Base-by-base conservation (phyloP, 495 filamentous ascomycete species). In the Penicillium maclennaniae region DNA sequence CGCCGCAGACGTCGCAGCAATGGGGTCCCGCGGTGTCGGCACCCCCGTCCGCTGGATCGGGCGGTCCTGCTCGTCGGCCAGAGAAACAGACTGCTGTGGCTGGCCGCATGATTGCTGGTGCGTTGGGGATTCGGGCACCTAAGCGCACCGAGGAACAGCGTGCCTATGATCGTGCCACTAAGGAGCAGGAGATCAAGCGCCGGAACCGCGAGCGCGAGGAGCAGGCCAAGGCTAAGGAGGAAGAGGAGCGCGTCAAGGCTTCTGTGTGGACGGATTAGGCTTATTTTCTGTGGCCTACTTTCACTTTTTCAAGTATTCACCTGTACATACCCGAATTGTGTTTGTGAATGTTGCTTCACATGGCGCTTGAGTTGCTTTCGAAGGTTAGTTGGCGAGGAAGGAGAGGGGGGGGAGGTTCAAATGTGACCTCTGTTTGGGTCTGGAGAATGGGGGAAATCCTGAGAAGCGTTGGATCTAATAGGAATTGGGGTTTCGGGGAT, bases 51-150 rank as follows among this genome's bases (percentile, higher is more conserved):
- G 70, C 53, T 23, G 45, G 47, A 34, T 58, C 59, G 49, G 58
- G 45, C 21, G 51, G 51, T 36, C 59, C 59, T 28, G 58, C 58
- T 17, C 68, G 73, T 41, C 68, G 91, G 49, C 93, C 91, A 0
- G 91, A 95, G 72, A 98, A 93, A 71, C 92, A 92, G 52, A 93
- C 92, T 54, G 90, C 91, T 3, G 89, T 92, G 40, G 93, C 93
- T 23, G 81, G 87, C 50, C 78, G 93, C 56, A 77, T 98, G 84
- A 97, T 98, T 64, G 90, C 91, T 0, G 88, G 83, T 20, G 93
- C 87, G 6, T 73, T 98, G 60, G 93, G 93, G 5, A 82, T 97
- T 38, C 81, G 83, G 53, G 82, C 88, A 31, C 89, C 88, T 26
- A 87, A 82, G 75, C 78, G 80, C 64, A 97, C 88, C 10, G 90